A percentile compares a stretch with the other conserved stretches of the same genome.
These are phyloP conservation scores for Pseudovirgaria hyperparasitica DNA, from an alignment of 2,329 filamentous ascomycete genomes.

Conservation along the genomic window DNA sequence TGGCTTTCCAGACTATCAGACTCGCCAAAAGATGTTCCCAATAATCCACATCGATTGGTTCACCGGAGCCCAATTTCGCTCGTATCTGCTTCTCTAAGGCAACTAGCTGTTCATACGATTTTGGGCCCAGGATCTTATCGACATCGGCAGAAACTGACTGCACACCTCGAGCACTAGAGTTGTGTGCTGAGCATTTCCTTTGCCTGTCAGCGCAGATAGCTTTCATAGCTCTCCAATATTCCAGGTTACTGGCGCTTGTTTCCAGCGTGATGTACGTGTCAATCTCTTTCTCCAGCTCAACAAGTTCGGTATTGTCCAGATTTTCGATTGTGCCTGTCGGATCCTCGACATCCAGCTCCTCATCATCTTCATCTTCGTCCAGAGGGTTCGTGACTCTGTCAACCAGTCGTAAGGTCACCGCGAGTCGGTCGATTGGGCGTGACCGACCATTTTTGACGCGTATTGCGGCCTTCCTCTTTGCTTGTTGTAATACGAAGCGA, in stretches of 20 bases:
- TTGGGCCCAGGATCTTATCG: conserved; percentile 73
- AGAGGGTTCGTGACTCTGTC: conserved; percentile 67
- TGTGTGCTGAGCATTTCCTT: conserved; percentile 48
- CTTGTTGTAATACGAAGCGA: conserved; percentile 87
- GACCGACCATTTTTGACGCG: conserved; percentile 83
- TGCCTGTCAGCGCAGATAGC: conserved; percentile 68
- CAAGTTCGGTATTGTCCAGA: conserved; percentile 53
- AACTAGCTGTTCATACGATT: conserved; percentile 77
- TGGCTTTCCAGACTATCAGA: conserved; percentile 82
- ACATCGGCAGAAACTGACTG: conserved; percentile 78
- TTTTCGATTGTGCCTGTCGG: conserved; percentile 71
- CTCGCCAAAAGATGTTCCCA: conserved; percentile 88
- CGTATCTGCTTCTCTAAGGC: conserved; percentile 77
- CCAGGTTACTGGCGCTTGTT: conserved; percentile 60
- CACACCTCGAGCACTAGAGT: conserved; percentile 60
- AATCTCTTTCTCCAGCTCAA: conserved; percentile 73
- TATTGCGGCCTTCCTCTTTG: conserved; percentile 96
- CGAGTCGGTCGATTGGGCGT: conserved; percentile 85
- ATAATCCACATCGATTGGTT: conserved; percentile 91
- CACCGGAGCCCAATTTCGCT: conserved; percentile 72
- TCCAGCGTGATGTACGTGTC: conserved; percentile 69
- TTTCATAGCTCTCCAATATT: conserved; percentile 83
- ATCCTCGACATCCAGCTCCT: conserved; percentile 61
- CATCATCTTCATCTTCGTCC: conserved; percentile 72
- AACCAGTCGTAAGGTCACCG: conserved; percentile 79